Conservation (phyloP, 2,329 filamentous ascomycete species). For the Lasiodiplodia gonubiensis region DNA sequence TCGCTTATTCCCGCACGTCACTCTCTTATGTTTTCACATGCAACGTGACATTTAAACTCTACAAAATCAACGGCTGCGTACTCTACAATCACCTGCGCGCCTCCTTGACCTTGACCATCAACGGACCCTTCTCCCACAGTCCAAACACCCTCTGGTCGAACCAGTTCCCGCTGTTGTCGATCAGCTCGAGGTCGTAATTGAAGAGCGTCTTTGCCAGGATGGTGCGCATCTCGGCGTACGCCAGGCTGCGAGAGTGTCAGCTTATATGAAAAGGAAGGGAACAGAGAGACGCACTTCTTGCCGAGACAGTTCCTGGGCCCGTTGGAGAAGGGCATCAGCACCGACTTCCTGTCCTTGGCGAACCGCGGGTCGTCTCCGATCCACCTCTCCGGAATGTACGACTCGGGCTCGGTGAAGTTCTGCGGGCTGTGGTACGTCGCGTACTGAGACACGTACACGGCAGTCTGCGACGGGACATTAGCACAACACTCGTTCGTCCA, state of each 20-base stretch:
- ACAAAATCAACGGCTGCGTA: neutral
- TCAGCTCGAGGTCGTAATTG: slow-evolving; percentile 47
- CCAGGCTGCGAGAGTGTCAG: slow-evolving; percentile 33
- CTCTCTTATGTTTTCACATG: too few relatives aligned
- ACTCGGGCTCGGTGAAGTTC: slow-evolving; percentile 43
- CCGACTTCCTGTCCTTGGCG: slow-evolving; percentile 38
- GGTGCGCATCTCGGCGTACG: slow-evolving; percentile 46
- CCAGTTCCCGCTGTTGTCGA: slow-evolving; percentile 47
- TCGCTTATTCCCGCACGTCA: too few relatives aligned
- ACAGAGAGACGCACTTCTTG: slow-evolving; percentile 37
- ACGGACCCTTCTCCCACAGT: slow-evolving; percentile 42
- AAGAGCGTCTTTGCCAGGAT: slow-evolving; percentile 49
- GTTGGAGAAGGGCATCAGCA: slow-evolving; percentile 41
- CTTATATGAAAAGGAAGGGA: neutral
- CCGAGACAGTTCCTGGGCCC: slow-evolving; percentile 47
- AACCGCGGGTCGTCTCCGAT: slow-evolving; percentile 36
- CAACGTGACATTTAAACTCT: neutral
- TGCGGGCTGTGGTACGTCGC: slow-evolving; percentile 38
- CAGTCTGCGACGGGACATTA: slow-evolving; percentile 31
- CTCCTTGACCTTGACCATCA: slow-evolving; percentile 37
- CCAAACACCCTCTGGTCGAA: slow-evolving; percentile 40
- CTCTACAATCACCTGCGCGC: neutral
- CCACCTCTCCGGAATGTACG: slow-evolving; percentile 46
- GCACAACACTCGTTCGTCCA: neutral
- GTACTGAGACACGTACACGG: slow-evolving; percentile 39